These are phyloP conservation scores for Priceomyces medius DNA, from an alignment of 805 yeast species.

Conservation along the genomic window DNA sequence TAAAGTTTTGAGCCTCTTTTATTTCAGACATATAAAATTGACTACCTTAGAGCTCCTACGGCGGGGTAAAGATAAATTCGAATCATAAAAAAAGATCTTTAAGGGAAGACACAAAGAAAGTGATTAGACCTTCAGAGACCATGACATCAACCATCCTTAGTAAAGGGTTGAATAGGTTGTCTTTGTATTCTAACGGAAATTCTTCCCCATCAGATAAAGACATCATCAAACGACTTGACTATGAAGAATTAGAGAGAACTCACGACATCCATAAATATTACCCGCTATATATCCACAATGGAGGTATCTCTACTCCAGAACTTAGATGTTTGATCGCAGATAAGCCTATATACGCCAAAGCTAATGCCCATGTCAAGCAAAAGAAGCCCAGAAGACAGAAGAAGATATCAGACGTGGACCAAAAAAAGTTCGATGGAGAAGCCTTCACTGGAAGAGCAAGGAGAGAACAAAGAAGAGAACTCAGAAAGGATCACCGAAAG, in stretches of 20 bases:
- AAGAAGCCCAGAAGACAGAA: conserved; percentile 2
- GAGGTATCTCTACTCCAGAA: conserved; percentile 35
- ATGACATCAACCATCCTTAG: conserved; percentile 14
- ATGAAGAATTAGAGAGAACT: conserved; percentile 33
- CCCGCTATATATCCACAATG: conserved; percentile 39
- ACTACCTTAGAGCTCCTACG: background rate
- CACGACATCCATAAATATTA: conserved; percentile 38
- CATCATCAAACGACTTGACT: conserved; percentile 27
- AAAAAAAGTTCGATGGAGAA: background rate
- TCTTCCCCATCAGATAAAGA: conserved; percentile 12
- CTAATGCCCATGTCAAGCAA: conserved; percentile 28
- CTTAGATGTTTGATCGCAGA: conserved; percentile 30
- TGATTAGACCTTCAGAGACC: background rate
- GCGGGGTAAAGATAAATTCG: background rate
- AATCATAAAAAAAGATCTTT: background rate
- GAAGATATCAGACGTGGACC: too few species aligned
- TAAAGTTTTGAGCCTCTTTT: too few species aligned
- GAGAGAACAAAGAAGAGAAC: background rate
- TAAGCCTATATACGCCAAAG: conserved; percentile 42
- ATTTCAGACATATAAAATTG: background rate
- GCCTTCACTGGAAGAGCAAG: background rate
- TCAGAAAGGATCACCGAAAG: background rate
- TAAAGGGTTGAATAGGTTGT: conserved; percentile 12
- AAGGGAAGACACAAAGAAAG: background rate
- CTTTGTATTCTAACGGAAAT: background rate